Evolutionary conservation across 2,329 filamentous ascomycete genomes (phyloP).

Genomic region (Monosporascus sp.): DNA sequence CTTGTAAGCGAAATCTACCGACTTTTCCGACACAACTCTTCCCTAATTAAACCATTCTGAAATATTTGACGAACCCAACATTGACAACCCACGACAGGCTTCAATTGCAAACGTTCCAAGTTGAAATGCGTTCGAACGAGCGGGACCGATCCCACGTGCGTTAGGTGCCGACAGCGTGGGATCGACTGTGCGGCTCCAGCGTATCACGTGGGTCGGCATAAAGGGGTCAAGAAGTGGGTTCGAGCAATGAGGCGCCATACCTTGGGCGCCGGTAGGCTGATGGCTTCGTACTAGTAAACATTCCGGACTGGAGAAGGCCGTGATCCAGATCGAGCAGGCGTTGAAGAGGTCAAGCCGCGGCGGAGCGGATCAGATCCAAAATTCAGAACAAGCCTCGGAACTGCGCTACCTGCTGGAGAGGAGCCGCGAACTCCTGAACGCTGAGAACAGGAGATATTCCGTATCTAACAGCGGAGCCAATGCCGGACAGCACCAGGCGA

Average conservation of each 20-base stretch:
- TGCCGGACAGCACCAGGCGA: conserved; percentile 16
- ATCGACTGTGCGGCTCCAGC: conserved; percentile 62
- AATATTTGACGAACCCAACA: neutral
- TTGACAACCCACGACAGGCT: conserved; percentile 11
- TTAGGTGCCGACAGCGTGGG: conserved; percentile 25
- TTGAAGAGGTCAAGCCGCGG: conserved; percentile 49
- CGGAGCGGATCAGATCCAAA: conserved; percentile 30
- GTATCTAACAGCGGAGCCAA: conserved; percentile 10
- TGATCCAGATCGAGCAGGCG: conserved; percentile 69
- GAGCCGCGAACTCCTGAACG: conserved; percentile 35
- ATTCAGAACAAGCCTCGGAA: conserved; percentile 37
- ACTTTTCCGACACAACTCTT: too few species aligned
- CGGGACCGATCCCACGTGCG: conserved; percentile 22
- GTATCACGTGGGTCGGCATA: conserved; percentile 69
- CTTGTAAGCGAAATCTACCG: conserved; percentile 10
- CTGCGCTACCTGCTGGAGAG: conserved; percentile 46
- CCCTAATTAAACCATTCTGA: too few species aligned
- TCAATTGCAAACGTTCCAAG: conserved; percentile 31
- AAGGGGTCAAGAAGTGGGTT: conserved; percentile 69
- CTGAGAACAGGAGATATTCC: conserved; percentile 16
- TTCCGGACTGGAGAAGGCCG: conserved; percentile 67
- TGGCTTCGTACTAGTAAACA: conserved; percentile 52
- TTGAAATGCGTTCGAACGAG: conserved; percentile 27
- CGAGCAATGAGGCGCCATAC: too few species aligned
- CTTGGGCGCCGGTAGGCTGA: conserved; percentile 4